Base-by-base conservation (phyloP, 2,329 filamentous ascomycete species). In the Colletotrichum sp. region DNA sequence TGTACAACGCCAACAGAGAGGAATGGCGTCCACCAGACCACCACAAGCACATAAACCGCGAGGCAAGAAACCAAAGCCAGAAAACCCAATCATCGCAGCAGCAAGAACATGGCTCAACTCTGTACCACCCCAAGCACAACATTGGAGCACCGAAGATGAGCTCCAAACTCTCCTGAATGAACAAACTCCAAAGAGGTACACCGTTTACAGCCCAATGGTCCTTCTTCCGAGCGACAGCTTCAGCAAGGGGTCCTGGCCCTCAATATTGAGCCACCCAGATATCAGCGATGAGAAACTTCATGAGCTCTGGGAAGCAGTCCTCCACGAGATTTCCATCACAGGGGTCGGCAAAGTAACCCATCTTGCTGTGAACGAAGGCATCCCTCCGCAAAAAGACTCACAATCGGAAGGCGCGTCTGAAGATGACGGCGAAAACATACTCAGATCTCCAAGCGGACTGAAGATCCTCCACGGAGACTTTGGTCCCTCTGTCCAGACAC, bases 381-480 rank as follows among this genome's bases (percentile, higher is more conserved):
- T 93, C 65, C 92, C 92, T 0, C 82, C 89, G 3, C 85, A 85
- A 8, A 81, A 82, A 21, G 32, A 10, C 48, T 64, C 55, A 8
- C 21, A 6, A 9, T 16, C 48, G 0, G 63, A 70, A 6, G 63
- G 28, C 8, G 15, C 5, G 3, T 36, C 57, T 4, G 77, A 76
- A 4, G 77, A 77, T 8, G 76, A 82, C 5, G 79, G 81, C 21
- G 90, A 93, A 78, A 98, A 98, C 81, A 85, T 94, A 16, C 88
- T 98, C 73, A 92, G 96, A 60, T 93, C 92, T 65, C 96, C 96
- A 0, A 90, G 88, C 57, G 90, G 93, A 21, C 87, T 98, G 34
- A 88, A 89, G 4, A 93, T 93, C 24, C 86, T 98, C 0, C 86
- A 93, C 81, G 96, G 96, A 26, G 88, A 93, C 81, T 98, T 98